Evolutionary conservation across 495 filamentous ascomycete species (phyloP), one percentile per base, ranked within the genome.

Genomic region (Wilcoxina mikolae): DNA sequence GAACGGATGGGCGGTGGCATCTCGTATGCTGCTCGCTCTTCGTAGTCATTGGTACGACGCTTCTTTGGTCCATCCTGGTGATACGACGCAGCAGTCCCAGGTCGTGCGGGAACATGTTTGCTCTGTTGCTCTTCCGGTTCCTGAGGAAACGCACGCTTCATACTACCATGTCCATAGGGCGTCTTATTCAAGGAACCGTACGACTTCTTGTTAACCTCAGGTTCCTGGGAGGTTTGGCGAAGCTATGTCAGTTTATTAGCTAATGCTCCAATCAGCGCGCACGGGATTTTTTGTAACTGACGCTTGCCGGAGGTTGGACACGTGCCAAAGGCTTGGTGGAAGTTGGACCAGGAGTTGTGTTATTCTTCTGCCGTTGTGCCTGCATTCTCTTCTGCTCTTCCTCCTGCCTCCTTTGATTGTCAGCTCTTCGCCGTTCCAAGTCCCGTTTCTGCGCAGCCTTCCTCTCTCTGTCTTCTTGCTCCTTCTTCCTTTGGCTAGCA

Each of bases 1-100:
- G 87, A 84, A 52, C 88, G 78, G 53, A 91, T 85, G 11, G 88
- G 87, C 43, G 87, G 84, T 20, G 79, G 82, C 71, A 85, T 90
- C 46, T 60, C 60, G 48, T 57, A 57, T 24, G 48, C n/a, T n/a
- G n/a, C 48, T 27, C 56, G 64, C 62, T 77, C 71, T 53, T 81
- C 78, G 58, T 79, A 78, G 45, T 65, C 62, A 17, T 78, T 74
- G 0, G 78, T 81, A 56, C 74, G 74, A 31, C 76, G 68, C 54
- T 78, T 73, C 60, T 81, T 81, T 22, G 70, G 62, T 7, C 78
- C 77, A 18, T 70, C 69, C 33, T 73, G 65, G 43, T 74, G 70
- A 25, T 27, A 28, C 9, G 46, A 35, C 1, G 70, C 67, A 42
- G 25, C 69, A 67, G 56, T 70, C 68, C 41, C 70, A 64, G 57